Base-by-base conservation (phyloP, 148 eudicot genomes). In the Spergularia marina region DNA sequence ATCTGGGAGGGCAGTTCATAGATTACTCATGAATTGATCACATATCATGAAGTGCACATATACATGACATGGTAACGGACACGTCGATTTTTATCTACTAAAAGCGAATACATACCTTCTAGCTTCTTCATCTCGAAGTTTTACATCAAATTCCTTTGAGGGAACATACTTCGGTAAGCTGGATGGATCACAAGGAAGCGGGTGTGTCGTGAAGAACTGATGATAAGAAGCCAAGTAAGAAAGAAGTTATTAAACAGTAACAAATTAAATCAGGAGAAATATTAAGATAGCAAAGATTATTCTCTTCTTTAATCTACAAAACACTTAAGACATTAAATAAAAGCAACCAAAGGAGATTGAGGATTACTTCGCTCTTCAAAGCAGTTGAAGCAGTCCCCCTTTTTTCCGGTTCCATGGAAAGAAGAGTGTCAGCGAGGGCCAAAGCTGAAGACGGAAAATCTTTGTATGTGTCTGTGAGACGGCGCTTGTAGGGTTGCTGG, bases 121-220 rank as follows among this genome's bases (percentile, higher is more conserved):
- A 57, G 86, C 87, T 72, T 89, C 97, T 82, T 89, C 96, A 54
- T 87, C 92, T 80, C 90, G 86, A 74, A 88, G 70, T 86, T 87
- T 94, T 57, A 81, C 83, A 57, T 91, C 97, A 71, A 79, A 76
- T 79, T 94, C 98, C 83, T 94, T 94, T 54, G 94, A 86, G 2
- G 98, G 94, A 68, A 89, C 87, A 74, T 88, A 94, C 74, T 86
- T 88, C 23, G 98, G 94, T 78, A 94, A 85, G 67, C 85, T 82
- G 30, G 92, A 88, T 57, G 93, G 94, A 77, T 89, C 91, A 80
- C 94, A 91, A 65, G 98, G 89, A 69, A 87, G 88, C 72, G 98
- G 98, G 36, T 66, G 74, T 51, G 88, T 83, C 18, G 84, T 86
- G 82, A 94, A 94, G 84, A 94, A 94, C 97, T 94, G 88, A 59